Evolutionary conservation across 768 basidiomycete species (phyloP), one percentile per base, ranked within the genome.

Genomic region (Kockovaella imperatae): DNA sequence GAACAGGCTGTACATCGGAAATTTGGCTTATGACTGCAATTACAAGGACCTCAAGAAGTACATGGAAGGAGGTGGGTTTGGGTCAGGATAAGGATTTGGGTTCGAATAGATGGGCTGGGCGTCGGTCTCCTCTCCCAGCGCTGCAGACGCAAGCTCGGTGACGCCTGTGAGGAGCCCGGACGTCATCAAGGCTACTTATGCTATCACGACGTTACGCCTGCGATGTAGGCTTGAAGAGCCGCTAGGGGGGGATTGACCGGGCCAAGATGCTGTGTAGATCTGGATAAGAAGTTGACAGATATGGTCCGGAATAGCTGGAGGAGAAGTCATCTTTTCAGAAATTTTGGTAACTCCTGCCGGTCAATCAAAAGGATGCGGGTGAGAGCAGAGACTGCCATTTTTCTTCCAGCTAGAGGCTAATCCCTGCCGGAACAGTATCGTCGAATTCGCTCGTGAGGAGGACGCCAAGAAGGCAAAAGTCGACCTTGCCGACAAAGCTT

Each of bases 301-400:
- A n/a, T n/a, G 38, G 82, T 77, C 81, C 82, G 82, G 76, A 82
- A 78, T 79, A 80, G 56, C 83, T 93, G 93, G 88, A 82, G 93
- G 93, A 79, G 90, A 91, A 79, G 91, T 96, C 71, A 83, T 93
- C 74, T 99, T 99, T 82, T 87, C 93, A 80, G 93, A 99, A 83
- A 89, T 99, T 62, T 82, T 99, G 67, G 77, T 90, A 61, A 95
- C 95, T 5, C 93, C 93, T 14, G 91, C 86, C 18, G 93, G 93
- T 25, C 81, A 93, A 46, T 96, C 91, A 21, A 99, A 99, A 73
- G 93, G 93, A 71, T 99, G 93, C 83, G 93, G 93, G 95, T 96
- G 65, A 74, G 91, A n/a, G n/a, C n/a, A n/a, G n/a, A 79, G 5
- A 10, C 18, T 20, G 10, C 14, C 36, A 39, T 18, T 34, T 34